These are phyloP conservation scores for Fraxinus paxiana DNA, from an alignment of 305 asterid genomes.

Conservation along the genomic window DNA sequence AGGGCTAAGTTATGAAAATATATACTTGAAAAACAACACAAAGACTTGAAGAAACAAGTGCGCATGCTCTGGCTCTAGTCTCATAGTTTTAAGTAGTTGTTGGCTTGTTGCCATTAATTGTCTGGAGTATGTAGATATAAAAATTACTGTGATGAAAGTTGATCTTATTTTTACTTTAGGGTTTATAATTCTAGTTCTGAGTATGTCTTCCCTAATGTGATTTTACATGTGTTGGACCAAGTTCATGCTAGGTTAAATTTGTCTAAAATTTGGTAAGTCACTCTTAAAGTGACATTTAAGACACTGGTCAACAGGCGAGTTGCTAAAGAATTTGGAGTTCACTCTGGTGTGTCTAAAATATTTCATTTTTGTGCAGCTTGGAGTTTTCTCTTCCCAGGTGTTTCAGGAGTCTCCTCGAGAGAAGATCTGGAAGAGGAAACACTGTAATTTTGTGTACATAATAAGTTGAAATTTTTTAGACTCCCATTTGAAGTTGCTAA, in stretches of 20 bases:
- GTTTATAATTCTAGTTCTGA: not conserved
- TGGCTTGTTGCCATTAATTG: not conserved
- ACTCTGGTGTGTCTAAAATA: constrained; percentile 10
- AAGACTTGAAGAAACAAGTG: not conserved
- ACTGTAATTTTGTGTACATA: constrained; percentile 44
- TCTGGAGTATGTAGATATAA: not conserved
- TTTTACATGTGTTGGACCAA: not conserved
- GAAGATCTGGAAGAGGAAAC: constrained; percentile 85
- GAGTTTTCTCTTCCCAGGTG: constrained; percentile 97
- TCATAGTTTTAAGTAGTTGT: not conserved
- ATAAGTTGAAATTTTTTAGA: constrained; percentile 17
- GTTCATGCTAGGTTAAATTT: not conserved
- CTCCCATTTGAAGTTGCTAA: constrained; percentile 19
- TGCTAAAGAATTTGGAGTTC: constrained; percentile 11
- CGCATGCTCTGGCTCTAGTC: not conserved
- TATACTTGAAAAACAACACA: not conserved
- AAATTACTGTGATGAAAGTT: not conserved
- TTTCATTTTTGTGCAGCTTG: constrained; percentile 62
- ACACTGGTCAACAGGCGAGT: not conserved
- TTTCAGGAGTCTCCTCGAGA: constrained; percentile 97
- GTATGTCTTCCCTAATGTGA: not conserved
- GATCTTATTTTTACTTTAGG: not conserved
- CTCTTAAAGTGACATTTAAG: not conserved
- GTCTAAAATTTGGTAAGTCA: not conserved
- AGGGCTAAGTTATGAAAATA: not conserved